These are phyloP conservation scores for Xerophyta viscosa DNA, from an alignment of 106 monocot genomes.

Conservation along the genomic window DNA sequence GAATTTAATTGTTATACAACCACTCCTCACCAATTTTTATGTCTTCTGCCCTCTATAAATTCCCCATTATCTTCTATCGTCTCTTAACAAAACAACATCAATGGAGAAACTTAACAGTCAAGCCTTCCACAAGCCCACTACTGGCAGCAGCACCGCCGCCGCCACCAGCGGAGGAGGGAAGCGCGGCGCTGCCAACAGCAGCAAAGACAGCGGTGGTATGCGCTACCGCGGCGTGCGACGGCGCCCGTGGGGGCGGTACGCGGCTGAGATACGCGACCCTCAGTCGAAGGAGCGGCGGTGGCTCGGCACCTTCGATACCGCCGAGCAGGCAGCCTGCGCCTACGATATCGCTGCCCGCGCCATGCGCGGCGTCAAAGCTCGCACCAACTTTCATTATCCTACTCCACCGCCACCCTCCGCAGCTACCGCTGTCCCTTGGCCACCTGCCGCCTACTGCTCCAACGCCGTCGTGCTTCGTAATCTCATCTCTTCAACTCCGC, in stretches of 20 bases:
- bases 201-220: slow-evolving; percentile 11
- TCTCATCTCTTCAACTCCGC: not conserved
- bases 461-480: slow-evolving; percentile 14
- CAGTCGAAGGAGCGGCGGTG: slow-evolving; percentile 70
- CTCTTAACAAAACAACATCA: not conserved
- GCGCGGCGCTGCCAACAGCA: slow-evolving; percentile 3
- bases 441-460: not conserved
- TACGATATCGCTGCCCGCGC: slow-evolving; percentile 74
- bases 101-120: slow-evolving; percentile 17
- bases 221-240: slow-evolving; percentile 63
- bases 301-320: slow-evolving; percentile 79
- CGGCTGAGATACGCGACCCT: slow-evolving; percentile 46
- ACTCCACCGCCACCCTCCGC: not conserved
- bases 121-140: not conserved
- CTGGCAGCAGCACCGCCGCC: not conserved
- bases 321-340: slow-evolving; percentile 76
- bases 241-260: slow-evolving; percentile 40
- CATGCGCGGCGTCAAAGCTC: slow-evolving; percentile 70
- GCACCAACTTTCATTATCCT: slow-evolving; percentile 58
- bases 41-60: no score
- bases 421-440: not conserved
- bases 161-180: not conserved
- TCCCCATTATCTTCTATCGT: not conserved
- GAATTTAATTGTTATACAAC: no score
- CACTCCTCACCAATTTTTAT: no score